Base-by-base conservation (phyloP, 1,139 yeast genomes). In the Protomyces inundatus region DNA sequence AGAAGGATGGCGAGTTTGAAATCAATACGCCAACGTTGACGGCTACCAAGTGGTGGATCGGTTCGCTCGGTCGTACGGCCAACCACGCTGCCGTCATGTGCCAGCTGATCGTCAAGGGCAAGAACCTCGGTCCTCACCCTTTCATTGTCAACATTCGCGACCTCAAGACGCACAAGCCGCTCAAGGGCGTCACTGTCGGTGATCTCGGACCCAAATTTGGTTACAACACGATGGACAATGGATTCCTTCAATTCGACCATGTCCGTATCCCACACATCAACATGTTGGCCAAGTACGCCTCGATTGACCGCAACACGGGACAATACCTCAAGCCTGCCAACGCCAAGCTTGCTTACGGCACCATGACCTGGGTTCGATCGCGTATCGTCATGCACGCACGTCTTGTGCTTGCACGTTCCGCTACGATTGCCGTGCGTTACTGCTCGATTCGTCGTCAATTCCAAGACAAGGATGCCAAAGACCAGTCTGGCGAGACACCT, bases 21-120 rank as follows among this genome's bases (percentile, higher is more conserved):
- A 84, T 90, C 70, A 84, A 88, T 74, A 90, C 97, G 33, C 97
- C 97, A 5, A 89, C 89, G 73, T 77, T 88, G 68, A 90, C 93
- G 62, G 97, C 97, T 50, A 89, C 97, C 66, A 90, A 90, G 77
- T 90, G 97, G 97, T 90, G 97, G 97, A 90, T 90, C 72, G 97
- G 97, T 63, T 97, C 97, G 72, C 97, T 97, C 63, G 97, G 97
- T 6, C 96, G 89, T 74, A 86, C 96, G 34, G 87, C 97, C 12
- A 88, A 93, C 60, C 97, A 90, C 76, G 80, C 90, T 33, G 83
- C 87, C 46, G 86, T 83, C 58, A 90, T 85, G 73, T 97, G 97
- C 42, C 82, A 97, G 71, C 81, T 90, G 70, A 82, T 87, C 67
- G 91, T 89, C 45, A 36, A 55, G 23, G 64, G 64, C 55, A 82